Evolutionary conservation across 805 yeast genomes (phyloP).

Genomic region (Candida rishiriensis): DNA sequence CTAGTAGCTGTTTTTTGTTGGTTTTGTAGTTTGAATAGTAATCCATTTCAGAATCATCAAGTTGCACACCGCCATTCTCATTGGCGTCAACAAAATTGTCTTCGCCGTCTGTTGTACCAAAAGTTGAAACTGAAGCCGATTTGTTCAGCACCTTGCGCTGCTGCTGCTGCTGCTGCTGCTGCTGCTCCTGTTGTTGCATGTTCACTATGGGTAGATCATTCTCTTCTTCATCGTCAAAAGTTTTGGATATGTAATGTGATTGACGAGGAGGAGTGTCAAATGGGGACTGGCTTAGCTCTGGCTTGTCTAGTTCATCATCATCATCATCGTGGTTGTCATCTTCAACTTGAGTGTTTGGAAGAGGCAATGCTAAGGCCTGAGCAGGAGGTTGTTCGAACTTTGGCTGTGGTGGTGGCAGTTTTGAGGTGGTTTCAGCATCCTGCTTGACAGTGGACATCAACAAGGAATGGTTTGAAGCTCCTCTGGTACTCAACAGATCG

Average conservation of each 20-base stretch:
- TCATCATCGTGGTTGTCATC: no score
- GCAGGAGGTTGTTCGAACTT: not conserved
- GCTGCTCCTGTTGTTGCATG: not conserved
- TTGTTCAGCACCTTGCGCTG: not conserved
- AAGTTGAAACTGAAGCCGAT: not conserved
- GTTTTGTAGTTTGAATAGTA: constrained; percentile 42
- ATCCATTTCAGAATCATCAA: constrained; percentile 12
- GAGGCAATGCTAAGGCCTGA: no score
- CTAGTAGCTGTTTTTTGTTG: constrained; percentile 38
- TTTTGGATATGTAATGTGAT: constrained; percentile 2
- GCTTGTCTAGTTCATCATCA: no score
- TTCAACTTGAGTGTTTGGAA: no score
- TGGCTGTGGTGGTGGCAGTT: not conserved
- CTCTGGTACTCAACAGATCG: constrained; percentile 9
- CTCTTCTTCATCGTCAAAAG: not conserved
- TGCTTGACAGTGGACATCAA: constrained; percentile 2
- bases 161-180: not conserved
- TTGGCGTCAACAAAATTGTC: not conserved
- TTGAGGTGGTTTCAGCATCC: not conserved
- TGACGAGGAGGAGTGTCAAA: constrained; percentile 20
- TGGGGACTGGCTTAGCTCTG: constrained; percentile 4
- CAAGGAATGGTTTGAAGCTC: constrained; percentile 14
- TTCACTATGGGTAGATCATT: not conserved
- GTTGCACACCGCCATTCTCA: not conserved
- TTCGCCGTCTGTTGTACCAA: not conserved